Base-by-base conservation (phyloP, 1,284 basidiomycete genomes). In the Sanghuangporus baumii region DNA sequence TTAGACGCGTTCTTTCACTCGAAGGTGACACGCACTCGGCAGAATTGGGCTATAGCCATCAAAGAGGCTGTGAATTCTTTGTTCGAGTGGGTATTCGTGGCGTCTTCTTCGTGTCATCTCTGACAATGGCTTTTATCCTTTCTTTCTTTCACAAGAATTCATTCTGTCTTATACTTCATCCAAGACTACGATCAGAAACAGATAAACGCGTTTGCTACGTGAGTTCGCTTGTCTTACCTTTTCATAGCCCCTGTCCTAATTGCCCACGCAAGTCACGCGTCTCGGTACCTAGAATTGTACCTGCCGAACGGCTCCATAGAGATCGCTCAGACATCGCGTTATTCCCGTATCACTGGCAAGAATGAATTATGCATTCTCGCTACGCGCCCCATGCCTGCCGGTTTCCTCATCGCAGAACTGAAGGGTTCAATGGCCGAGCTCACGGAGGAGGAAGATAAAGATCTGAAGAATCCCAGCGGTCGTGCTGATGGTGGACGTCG, bases 281-380 rank as follows among this genome's bases (percentile, higher is more conserved):
- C 88, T 55, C 89, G 91, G 50, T 94, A 94, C 74, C 86, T 93
- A 69, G 88, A 92, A 72, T 81, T 94, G 46, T 92, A 93, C 72
- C 79, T 89, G 67, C 89, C 91, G 40, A 81, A 82, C n/a, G 88
- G 89, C 57, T 87, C 82, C 61, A 91, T 94, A 67, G 91, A 94
- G 74, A 92, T 94, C 67, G 87, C 91, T 12, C 89, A 92, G 73
- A 94, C 92, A 0, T 88, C 89, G 37, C 83, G 93, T 31, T 94
- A 94, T 72, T 85, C 88, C 34, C 85, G 90, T 74, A 82, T 82
- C 65, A 93, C 91, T n/a, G 90, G 89, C 68, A 94, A 94, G 74
- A 90, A 91, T 38, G 94, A 96, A 71, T 78, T 96, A 6, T 95
- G 91, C 70, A 94, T 96, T 41, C 81, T 95, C 64, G 93, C 94